phyloP scores from a whole-genome alignment of 2,329 filamentous ascomycete species.

The Chaetomiaceae sp. region DNA sequence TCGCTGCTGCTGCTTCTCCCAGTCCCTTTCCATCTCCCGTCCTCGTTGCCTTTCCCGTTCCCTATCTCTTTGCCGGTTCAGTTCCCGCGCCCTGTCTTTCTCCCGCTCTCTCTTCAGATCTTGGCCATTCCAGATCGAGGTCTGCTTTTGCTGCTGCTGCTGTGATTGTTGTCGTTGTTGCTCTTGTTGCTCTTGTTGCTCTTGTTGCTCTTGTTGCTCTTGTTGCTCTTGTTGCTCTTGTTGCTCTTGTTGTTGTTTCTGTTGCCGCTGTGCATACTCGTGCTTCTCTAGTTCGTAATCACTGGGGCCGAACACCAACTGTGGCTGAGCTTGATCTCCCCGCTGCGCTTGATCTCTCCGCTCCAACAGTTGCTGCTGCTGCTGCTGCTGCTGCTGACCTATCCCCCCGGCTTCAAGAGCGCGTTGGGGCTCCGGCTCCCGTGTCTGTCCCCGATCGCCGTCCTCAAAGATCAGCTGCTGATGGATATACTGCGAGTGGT shows the following conservation, averaged over 20 bases:
- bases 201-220: neutral
- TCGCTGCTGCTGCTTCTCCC: too few species aligned
- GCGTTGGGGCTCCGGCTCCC: conserved; percentile 13
- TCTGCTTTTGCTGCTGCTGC: neutral
- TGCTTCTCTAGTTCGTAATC: neutral
- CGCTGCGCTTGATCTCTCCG: neutral
- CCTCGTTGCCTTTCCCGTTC: neutral
- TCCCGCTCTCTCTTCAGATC: neutral
- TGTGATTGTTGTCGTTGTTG: neutral
- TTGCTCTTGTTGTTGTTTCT: neutral
- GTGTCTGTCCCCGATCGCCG: neutral
- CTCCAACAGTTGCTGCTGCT: neutral
- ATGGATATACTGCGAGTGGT: conserved; percentile 24
- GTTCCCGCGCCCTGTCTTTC: too few species aligned
- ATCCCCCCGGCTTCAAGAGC: neutral
- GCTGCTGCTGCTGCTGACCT: neutral
- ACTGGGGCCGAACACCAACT: neutral
- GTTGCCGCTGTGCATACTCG: neutral
- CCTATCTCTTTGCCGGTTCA: too few species aligned
- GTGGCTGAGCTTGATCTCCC: neutral
- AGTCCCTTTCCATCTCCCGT: neutral
- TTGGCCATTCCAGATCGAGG: neutral
- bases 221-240: neutral
- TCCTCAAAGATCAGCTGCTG: conserved; percentile 25
- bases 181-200: neutral